Percentiles rank a stretch among this genome's conserved stretches.
Evolutionary conservation across 371 early-diverging fungal genomes (phyloP).

Genomic region (Lichtheimia hyalospora): DNA sequence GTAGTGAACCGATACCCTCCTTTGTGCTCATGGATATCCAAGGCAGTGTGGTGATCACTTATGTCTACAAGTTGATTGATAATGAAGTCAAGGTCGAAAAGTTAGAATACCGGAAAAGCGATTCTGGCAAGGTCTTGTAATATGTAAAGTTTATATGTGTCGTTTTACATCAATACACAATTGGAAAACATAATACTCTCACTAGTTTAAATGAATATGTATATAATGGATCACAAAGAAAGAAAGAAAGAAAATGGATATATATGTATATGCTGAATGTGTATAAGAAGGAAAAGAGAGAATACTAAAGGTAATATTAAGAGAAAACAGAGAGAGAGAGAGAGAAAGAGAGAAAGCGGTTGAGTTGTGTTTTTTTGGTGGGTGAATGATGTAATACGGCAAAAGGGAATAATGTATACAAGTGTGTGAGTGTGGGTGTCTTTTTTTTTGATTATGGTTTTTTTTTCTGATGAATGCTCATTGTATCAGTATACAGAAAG

Average conservation of each 20-base stretch:
- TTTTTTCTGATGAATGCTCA: background rate
- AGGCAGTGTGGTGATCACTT: conserved; percentile 72
- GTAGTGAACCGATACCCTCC: conserved; percentile 73
- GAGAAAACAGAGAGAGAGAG: background rate
- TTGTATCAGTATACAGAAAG: background rate
- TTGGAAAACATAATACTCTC: too few species aligned
- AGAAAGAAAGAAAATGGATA: too few species aligned
- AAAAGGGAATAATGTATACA: too few species aligned
- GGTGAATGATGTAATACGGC: too few species aligned
- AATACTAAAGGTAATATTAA: conserved; percentile 1
- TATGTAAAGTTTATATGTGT: background rate
- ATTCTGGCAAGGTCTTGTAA: conserved; percentile 36
- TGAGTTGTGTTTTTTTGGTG: too few species aligned
- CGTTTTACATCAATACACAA: too few species aligned
- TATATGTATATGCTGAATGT: too few species aligned
- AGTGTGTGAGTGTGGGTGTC: too few species aligned
- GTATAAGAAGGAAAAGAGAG: background rate
- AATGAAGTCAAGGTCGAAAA: conserved; percentile 93
- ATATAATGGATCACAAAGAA: too few species aligned
- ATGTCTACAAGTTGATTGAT: conserved; percentile 90
- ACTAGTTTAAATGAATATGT: too few species aligned
- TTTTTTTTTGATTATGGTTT: background rate
- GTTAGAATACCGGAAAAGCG: conserved; percentile 77
- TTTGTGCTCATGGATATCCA: conserved; percentile 96
- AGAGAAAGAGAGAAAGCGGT: background rate